phyloP scores from a whole-genome alignment of 768 basidiomycete genomes.

The Cystobasidium onofrii region DNA sequence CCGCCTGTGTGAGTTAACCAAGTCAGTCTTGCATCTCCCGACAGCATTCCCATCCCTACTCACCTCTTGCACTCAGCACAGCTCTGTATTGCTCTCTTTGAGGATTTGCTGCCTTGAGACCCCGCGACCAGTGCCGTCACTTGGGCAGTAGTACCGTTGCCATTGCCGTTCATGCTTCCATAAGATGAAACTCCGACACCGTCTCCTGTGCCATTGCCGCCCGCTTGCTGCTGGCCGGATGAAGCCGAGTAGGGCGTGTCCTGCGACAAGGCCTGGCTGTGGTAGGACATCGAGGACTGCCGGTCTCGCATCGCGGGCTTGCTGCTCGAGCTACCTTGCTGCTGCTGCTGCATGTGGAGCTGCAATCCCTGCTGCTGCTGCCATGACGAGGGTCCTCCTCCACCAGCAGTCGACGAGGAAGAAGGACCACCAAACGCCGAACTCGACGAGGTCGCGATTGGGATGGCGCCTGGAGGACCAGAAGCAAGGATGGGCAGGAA shows the following conservation, averaged over 20 bases:
- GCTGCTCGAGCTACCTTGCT: neutral
- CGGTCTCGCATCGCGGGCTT: neutral
- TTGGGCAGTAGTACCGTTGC: neutral
- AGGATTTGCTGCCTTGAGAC: neutral
- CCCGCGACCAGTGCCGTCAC: neutral
- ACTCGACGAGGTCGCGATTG: slow-evolving; percentile 7
- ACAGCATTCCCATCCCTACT: neutral
- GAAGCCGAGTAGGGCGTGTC: neutral
- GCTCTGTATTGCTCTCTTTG: slow-evolving; percentile 16
- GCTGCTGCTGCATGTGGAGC: neutral
- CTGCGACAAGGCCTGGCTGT: neutral
- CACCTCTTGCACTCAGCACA: slow-evolving; percentile 22
- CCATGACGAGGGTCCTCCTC: neutral
- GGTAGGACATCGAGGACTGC: neutral
- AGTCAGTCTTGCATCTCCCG: neutral
- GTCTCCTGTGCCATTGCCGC: neutral
- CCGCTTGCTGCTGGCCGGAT: neutral
- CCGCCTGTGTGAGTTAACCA: neutral
- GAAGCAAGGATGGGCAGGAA: slow-evolving; percentile 13
- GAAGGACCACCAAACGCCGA: neutral
- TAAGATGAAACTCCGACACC: neutral
- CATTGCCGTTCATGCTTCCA: neutral
- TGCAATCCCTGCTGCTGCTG: neutral
- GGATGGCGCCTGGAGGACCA: slow-evolving; percentile 10
- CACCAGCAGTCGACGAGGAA: neutral